phyloP scores from a whole-genome alignment of 441 rosid genomes.

The Omphalea diandra region DNA sequence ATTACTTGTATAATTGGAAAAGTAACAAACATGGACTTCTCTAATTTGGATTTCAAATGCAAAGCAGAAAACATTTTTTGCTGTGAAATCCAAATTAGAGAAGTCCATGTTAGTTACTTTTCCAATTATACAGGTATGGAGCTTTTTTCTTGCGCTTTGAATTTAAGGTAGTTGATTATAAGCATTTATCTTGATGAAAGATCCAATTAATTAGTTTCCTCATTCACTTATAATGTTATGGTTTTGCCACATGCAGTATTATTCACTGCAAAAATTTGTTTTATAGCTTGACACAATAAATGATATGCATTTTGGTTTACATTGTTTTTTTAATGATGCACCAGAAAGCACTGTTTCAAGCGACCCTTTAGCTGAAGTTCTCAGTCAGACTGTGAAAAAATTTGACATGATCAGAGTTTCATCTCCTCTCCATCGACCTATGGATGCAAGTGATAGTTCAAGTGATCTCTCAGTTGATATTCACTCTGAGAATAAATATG shows the following conservation, averaged over 20 bases:
- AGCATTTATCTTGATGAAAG: neutral
- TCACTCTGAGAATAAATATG: neutral
- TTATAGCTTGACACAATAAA: too few relatives aligned
- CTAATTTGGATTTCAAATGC: too few relatives aligned
- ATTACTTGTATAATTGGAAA: too few relatives aligned
- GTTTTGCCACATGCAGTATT: too few relatives aligned
- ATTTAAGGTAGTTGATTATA: neutral
- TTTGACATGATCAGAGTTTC: neutral
- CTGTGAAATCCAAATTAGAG: too few relatives aligned
- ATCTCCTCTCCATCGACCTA: conserved; percentile 3
- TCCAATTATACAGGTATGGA: too few relatives aligned
- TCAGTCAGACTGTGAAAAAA: neutral
- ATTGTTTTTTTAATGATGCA: conserved; percentile 18
- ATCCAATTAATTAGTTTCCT: neutral
- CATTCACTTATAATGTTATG: neutral
- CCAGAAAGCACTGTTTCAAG: conserved; percentile 46
- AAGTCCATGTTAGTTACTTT: too few relatives aligned
- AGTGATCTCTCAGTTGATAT: neutral
- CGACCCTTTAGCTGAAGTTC: conserved; percentile 21
- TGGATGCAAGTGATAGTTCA: conserved; percentile 16
- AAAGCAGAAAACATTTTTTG: too few relatives aligned
- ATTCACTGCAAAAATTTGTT: too few relatives aligned
- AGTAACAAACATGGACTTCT: too few relatives aligned
- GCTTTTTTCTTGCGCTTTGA: too few relatives aligned
- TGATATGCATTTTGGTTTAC: conserved; percentile 18